Base-by-base conservation (phyloP, 306 rosid species). In the Senna siamea region DNA sequence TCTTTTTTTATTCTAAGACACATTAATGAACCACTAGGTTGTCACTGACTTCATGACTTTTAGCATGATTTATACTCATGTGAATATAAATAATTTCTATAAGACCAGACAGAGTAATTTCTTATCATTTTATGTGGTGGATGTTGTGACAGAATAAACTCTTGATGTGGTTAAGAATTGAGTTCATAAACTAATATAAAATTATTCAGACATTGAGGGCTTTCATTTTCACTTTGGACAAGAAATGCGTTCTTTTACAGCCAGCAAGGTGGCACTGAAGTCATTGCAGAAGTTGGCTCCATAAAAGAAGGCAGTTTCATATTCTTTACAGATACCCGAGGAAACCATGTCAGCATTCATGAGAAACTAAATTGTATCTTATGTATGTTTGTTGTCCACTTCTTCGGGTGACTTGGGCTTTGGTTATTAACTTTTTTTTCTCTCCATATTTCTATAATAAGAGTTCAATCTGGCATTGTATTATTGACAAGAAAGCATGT, bases 401-500 rank as follows among this genome's bases (percentile, higher is more conserved):
- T 57, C 61, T 35, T 22, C 44, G 52, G 68, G 72, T 72, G 56
- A 48, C 62, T 63, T 65, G 71, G 15, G 34, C 66, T 57, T 66
- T 38, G 56, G 58, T 73, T 22, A 20, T 75, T 64, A 17, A 34
- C 22, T 66, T 22, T 26, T 57, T 46, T 48, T 65, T 26, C n/a
- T 26, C 30, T 72, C n/a, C 57, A 48, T 55, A 57, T 7, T 51
- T 38, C 34, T 38, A 46, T 46, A 35, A 26, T 56, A 52, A 67
- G 46, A 79, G 34, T 67, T 61, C 18, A 15, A 65, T 51, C 5
- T 75, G 56, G 63, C n/a, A 11, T 28, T 26, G 60, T 19, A 41
- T 19, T 70, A 32, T 37, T 66, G 51, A 30, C 9, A 5, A 66
- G 51, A 67, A 76, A 73, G 58, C 74, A 26, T 66, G 75, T 59